phyloP scores from a whole-genome alignment of 2,329 filamentous ascomycete genomes.

The Endocalyx cinctus region DNA sequence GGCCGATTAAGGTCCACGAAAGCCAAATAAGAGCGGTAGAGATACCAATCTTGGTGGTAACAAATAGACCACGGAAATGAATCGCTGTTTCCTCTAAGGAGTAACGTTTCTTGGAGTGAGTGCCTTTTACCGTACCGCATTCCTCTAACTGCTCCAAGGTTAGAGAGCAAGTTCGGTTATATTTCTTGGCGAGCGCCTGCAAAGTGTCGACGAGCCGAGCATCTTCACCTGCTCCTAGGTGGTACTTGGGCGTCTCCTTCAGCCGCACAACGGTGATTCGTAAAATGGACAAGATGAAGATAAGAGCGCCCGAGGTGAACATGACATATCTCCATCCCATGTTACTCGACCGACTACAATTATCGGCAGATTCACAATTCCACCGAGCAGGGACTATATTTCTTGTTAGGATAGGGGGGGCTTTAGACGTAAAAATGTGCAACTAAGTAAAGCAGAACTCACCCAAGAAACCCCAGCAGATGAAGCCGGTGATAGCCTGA shows the following conservation, averaged over 20 bases:
- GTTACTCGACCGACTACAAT: slow-evolving; percentile 39
- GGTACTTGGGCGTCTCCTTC: slow-evolving; percentile 56
- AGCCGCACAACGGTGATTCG: slow-evolving; percentile 52
- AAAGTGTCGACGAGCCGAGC: slow-evolving; percentile 42
- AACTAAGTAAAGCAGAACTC: slow-evolving; percentile 5
- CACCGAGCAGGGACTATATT: slow-evolving; percentile 30
- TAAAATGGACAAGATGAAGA: slow-evolving; percentile 45
- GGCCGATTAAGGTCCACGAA: slow-evolving; percentile 65
- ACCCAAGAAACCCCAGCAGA: slow-evolving; percentile 47
- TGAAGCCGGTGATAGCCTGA: slow-evolving; percentile 41
- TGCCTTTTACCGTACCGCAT: slow-evolving; percentile 37
- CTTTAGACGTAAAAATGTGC: not conserved
- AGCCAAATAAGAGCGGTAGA: slow-evolving; percentile 64
- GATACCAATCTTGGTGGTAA: slow-evolving; percentile 53
- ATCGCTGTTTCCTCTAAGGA: slow-evolving; percentile 31
- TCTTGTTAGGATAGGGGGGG: no score
- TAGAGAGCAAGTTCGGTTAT: slow-evolving; percentile 36
- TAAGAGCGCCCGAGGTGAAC: slow-evolving; percentile 41
- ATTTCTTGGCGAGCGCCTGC: slow-evolving; percentile 32
- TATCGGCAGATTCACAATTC: slow-evolving; percentile 35
- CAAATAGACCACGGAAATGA: slow-evolving; percentile 63
- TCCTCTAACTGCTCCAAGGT: slow-evolving; percentile 41
- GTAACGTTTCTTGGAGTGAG: slow-evolving; percentile 30
- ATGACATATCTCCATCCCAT: slow-evolving; percentile 48
- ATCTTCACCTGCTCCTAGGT: slow-evolving; percentile 49